Evolutionary conservation across 192 early-diverging fungal species (phyloP), one percentile per base, ranked within the genome.

Genomic region (Rhizophagus clarus): DNA sequence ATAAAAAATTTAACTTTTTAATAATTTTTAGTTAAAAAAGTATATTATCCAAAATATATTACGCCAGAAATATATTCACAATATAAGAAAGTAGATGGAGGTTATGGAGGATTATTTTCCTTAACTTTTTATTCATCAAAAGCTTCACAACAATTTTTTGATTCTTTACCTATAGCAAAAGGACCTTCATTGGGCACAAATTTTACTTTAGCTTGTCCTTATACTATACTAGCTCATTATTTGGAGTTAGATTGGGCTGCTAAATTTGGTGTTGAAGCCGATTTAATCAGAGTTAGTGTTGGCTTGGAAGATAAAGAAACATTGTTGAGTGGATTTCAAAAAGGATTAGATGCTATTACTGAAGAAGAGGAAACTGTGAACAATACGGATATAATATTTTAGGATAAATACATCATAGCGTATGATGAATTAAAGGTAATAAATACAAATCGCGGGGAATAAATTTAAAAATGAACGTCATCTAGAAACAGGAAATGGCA

Each of bases 151-250:
- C 72, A 79, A 24, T 97, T 99, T 84, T 99, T 92, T 87, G 96
- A 99, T 84, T 79, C 84, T 8, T 79, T 99, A 60, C 84, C 84
- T 4, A 90, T 94, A 81, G 93, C 93, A 80, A 99, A 99, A 81
- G 97, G 97, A 2, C 97, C 97, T 22, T 97, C 95, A 4, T 86
- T 99, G 28, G 97, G 97, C 1, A 99, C 97, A 34, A 99, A 96
- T 87, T 99, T 99, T 76, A 99, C 97, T 22, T 87, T 99, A 67
- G 94, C 91, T 4, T 94, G 93, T 76, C 97, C 97, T 3, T 99
- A 99, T 81, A 96, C 97, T 0, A 94, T 99, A 26, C 80, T 99
- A n/a, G 97, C 96, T 11, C 97, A 99, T 82, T 99, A 94, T 84
- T 85, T 85, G 34, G 97, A 99, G 84, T 85, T 98, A 20, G 97